Evolutionary conservation across 106 monocot species (phyloP), one percentile per base, ranked within the genome.

Genomic region (Dactylorhiza incarnata): DNA sequence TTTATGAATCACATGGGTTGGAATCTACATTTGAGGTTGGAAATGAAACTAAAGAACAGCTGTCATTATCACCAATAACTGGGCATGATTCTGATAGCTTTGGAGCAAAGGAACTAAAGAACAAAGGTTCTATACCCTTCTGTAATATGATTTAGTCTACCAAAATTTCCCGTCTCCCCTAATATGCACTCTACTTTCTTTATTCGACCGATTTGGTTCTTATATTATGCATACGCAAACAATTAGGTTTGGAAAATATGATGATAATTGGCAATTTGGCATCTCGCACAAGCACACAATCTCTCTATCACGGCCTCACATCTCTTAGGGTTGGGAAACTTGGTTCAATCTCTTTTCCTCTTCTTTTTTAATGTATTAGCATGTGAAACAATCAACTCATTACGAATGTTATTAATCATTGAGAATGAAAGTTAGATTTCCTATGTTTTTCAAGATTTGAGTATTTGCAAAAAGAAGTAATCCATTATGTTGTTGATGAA

Each of bases 11-110:
- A 71, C 47, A 22, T 45, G 65, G 37, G 0, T 23, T 16, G n/a
- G 82, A 77, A 62, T 71, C 53, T 68, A 72, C 67, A 70, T 54
- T 51, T 61, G 25, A 24, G 49, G 73, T 68, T 67, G 78, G 62
- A 66, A 74, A 74, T 75, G 75, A 61, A 73, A 14, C 74, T 23
- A 74, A 74, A 48, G 51, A 81, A 53, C 65, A 45, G 44, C 74
- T 73, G 16, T 86, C 82, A 76, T 63, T 72, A 62, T 80, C 86
- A 50, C 77, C 83, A 59, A 54, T 49, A 22, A 74, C 77, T 51
- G 44, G 77, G 49, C 75, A 77, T 23, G 68, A 78, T 29, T 17
- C n/a, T 62, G 71, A 79, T 20, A 80, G 74, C 68, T 73, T 55
- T 68, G 61, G 68, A 72, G 79, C 51, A 72, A 77, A 81, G 20